A percentile compares a stretch with the other conserved stretches of the same genome.
These are phyloP conservation scores for Aspergillus steynii DNA, from an alignment of 495 filamentous ascomycete genomes.

Conservation along the genomic window DNA sequence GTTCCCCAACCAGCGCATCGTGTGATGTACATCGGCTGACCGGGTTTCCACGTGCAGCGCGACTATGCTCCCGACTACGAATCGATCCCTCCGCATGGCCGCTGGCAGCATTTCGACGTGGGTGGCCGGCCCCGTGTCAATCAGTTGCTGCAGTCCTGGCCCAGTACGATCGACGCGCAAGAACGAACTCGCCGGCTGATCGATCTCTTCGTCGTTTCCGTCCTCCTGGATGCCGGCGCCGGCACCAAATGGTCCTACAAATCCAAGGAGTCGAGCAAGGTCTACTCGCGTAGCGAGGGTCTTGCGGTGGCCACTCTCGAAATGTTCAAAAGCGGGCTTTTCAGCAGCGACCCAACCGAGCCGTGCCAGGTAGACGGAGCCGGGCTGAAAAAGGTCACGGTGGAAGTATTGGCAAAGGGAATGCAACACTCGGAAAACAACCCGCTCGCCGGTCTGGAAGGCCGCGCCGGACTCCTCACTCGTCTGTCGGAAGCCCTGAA, in stretches of 20 bases:
- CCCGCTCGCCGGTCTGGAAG: conserved; percentile 84
- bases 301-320: conserved; percentile 92
- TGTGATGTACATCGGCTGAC: conserved; percentile 3
- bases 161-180: conserved; percentile 57
- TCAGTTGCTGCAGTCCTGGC: conserved; percentile 66
- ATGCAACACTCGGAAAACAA: conserved; percentile 83
- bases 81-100: conserved; percentile 71
- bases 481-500: conserved; percentile 75
- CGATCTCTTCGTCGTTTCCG: conserved; percentile 68
- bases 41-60: conserved; percentile 54
- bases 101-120: conserved; percentile 73
- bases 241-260: conserved; percentile 77
- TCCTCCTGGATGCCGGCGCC: conserved; percentile 67
- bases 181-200: conserved; percentile 65
- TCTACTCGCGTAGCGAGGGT: conserved; percentile 86
- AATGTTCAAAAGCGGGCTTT: conserved; percentile 96
- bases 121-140: conserved; percentile 67
- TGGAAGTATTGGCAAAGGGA: conserved; percentile 71
- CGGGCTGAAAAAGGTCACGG: conserved; percentile 73
- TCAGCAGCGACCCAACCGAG: conserved; percentile 78
- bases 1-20: background rate
- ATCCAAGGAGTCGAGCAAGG: conserved; percentile 82
- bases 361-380: conserved; percentile 87
- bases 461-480: conserved; percentile 77
- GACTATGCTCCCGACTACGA: conserved; percentile 86